phyloP scores from a whole-genome alignment of 768 basidiomycete species.

The Phlebiopsis gigantea region DNA sequence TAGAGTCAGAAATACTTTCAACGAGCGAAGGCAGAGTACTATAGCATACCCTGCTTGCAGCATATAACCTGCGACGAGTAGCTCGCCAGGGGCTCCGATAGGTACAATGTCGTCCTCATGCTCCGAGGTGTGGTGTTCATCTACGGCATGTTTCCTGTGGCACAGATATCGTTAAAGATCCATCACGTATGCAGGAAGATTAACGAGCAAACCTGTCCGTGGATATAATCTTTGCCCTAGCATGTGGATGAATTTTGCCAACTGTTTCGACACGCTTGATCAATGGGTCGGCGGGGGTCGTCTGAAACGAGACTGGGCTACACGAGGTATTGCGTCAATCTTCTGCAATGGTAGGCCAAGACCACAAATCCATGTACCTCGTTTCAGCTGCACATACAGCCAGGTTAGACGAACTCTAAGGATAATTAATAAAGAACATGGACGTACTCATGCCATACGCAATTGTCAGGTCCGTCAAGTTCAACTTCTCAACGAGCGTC shows the following conservation, averaged over 20 bases:
- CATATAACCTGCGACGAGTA: constrained; percentile 70
- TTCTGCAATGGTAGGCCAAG: neutral
- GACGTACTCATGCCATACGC: constrained; percentile 85
- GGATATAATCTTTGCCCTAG: constrained; percentile 69
- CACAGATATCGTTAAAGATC: neutral
- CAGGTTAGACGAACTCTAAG: neutral
- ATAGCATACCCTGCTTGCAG: constrained; percentile 67
- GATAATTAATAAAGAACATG: neutral
- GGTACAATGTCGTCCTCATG: constrained; percentile 36
- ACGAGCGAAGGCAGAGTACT: too few species aligned
- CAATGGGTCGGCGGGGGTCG: constrained; percentile 61
- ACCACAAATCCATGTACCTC: constrained; percentile 33
- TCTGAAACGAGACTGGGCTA: constrained; percentile 83
- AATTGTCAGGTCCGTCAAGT: constrained; percentile 65
- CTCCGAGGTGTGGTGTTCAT: neutral
- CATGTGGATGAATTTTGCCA: constrained; percentile 71
- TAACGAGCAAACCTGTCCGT: constrained; percentile 35
- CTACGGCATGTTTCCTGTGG: neutral
- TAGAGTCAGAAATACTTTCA: too few species aligned
- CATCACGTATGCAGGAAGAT: neutral
- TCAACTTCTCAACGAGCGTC: constrained; percentile 58
- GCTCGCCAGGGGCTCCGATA: constrained; percentile 69
- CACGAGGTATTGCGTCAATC: neutral
- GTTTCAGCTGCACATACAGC: constrained; percentile 57
- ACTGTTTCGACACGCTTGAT: constrained; percentile 79